phyloP scores from a whole-genome alignment of 2,329 filamentous ascomycete genomes.

The Zopfia rhizophila region DNA sequence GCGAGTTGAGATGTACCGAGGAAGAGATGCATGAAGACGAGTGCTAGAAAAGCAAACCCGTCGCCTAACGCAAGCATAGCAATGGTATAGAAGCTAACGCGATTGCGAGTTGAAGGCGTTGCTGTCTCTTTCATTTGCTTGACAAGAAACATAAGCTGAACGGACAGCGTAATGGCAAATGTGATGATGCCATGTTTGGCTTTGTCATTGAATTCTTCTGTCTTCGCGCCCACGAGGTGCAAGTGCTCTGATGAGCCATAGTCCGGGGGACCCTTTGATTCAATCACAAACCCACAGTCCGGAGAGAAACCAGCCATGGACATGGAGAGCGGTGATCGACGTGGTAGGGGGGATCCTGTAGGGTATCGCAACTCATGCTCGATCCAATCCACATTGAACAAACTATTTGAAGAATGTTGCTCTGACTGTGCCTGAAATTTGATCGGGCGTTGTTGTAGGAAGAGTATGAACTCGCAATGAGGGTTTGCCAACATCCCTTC shows the following conservation, averaged over 20 bases:
- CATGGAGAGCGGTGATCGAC: slow-evolving; percentile 64
- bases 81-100: slow-evolving; percentile 72
- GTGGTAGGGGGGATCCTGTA: slow-evolving; percentile 64
- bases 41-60: slow-evolving; percentile 66
- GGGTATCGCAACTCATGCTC: slow-evolving; percentile 70
- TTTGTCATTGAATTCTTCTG: slow-evolving; percentile 64
- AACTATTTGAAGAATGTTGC: slow-evolving; percentile 27
- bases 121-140: slow-evolving; percentile 72
- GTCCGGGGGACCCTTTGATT: slow-evolving; percentile 68
- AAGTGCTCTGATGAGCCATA: slow-evolving; percentile 61
- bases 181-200: slow-evolving; percentile 65
- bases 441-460: slow-evolving; percentile 76
- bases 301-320: slow-evolving; percentile 71
- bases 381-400: slow-evolving; percentile 58
- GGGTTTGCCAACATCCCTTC: slow-evolving; percentile 72
- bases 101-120: slow-evolving; percentile 71
- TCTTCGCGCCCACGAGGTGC: slow-evolving; percentile 67
- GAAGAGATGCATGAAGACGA: slow-evolving; percentile 63
- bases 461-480: slow-evolving; percentile 90
- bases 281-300: slow-evolving; percentile 73
- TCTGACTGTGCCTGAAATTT: slow-evolving; percentile 29
- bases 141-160: slow-evolving; percentile 67
- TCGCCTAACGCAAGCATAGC: slow-evolving; percentile 70
- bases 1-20: slow-evolving; percentile 65
- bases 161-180: slow-evolving; percentile 60